phyloP scores from a whole-genome alignment of 331 rosid species.

The Rhamnella rubrinervis region DNA sequence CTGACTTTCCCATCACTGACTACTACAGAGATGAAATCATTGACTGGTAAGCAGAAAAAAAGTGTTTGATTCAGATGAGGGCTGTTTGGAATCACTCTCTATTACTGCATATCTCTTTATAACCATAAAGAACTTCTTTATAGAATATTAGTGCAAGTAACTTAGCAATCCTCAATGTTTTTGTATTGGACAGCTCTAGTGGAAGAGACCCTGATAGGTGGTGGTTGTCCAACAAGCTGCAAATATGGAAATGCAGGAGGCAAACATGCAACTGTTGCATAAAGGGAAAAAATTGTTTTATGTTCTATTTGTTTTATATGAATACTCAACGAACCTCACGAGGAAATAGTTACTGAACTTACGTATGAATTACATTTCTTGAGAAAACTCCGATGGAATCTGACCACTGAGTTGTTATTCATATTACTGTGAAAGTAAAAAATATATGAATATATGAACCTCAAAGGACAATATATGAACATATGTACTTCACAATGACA shows the following conservation, averaged over 20 bases:
- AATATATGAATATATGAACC: neutral
- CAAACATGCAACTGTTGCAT: too few species aligned
- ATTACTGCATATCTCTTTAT: neutral
- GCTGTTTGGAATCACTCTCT: neutral
- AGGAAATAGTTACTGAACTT: constrained; percentile 29
- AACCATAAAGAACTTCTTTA: too few species aligned
- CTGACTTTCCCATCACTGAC: too few species aligned
- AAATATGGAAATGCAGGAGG: neutral
- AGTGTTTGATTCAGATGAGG: neutral
- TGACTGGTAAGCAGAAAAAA: neutral
- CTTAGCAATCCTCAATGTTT: constrained; percentile 5
- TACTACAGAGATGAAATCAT: too few species aligned
- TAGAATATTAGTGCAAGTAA: neutral
- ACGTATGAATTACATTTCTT: constrained; percentile 46
- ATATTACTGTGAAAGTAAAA: constrained; percentile 64
- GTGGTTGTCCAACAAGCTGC: constrained; percentile 27
- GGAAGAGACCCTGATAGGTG: constrained; percentile 30
- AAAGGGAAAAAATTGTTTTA: neutral
- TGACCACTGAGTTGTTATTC: constrained; percentile 94
- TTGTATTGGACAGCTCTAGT: constrained; percentile 2
- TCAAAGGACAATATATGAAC: neutral
- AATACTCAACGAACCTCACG: neutral
- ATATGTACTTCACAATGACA: constrained; percentile 9
- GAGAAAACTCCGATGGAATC: constrained; percentile 65
- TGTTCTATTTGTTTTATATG: neutral